A percentile compares a stretch with the other conserved stretches of the same genome.
Conservation (phyloP, 2,329 filamentous ascomycete genomes). For the Trichoderma sp. region DNA sequence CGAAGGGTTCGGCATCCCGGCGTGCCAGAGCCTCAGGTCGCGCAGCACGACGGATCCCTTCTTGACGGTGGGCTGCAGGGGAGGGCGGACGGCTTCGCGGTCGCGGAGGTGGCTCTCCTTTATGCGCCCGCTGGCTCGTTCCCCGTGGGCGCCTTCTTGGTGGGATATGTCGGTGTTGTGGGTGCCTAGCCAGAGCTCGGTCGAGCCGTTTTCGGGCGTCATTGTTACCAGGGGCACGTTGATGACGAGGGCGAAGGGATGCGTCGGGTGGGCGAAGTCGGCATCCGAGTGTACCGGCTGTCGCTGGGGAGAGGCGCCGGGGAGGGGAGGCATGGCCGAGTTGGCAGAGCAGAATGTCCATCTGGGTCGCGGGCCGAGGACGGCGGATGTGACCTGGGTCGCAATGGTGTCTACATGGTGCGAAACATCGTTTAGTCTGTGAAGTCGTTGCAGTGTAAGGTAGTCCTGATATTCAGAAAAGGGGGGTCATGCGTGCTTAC, state of each 20-base stretch:
- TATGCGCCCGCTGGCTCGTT: slow-evolving; percentile 56
- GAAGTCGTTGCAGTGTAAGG: too few species aligned
- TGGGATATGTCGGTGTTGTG: slow-evolving; percentile 45
- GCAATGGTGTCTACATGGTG: slow-evolving; percentile 51
- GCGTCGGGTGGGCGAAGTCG: slow-evolving; percentile 57
- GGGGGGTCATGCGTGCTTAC: slow-evolving; percentile 40
- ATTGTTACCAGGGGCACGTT: slow-evolving; percentile 57
- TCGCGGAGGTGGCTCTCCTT: slow-evolving; percentile 45
- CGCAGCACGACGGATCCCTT: slow-evolving; percentile 61
- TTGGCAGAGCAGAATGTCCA: slow-evolving; percentile 63
- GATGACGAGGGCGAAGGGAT: slow-evolving; percentile 58
- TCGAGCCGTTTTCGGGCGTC: slow-evolving; percentile 56
- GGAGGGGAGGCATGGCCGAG: slow-evolving; percentile 55
- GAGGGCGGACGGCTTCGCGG: slow-evolving; percentile 44
- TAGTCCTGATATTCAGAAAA: neutral
- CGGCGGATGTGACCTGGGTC: slow-evolving; percentile 57
- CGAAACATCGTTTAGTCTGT: neutral
- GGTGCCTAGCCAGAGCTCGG: slow-evolving; percentile 63
- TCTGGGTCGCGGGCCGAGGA: slow-evolving; percentile 57
- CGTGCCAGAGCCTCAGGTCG: slow-evolving; percentile 65
- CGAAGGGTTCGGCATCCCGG: slow-evolving; percentile 61
- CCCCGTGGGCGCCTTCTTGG: slow-evolving; percentile 55
- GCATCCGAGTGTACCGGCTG: slow-evolving; percentile 63
- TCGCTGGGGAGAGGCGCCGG: slow-evolving; percentile 44
- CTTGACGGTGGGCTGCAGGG: slow-evolving; percentile 53